A percentile compares a stretch with the other conserved stretches of the same genome.
Conservation (phyloP, 768 basidiomycete species). For the Collybia sp. region DNA sequence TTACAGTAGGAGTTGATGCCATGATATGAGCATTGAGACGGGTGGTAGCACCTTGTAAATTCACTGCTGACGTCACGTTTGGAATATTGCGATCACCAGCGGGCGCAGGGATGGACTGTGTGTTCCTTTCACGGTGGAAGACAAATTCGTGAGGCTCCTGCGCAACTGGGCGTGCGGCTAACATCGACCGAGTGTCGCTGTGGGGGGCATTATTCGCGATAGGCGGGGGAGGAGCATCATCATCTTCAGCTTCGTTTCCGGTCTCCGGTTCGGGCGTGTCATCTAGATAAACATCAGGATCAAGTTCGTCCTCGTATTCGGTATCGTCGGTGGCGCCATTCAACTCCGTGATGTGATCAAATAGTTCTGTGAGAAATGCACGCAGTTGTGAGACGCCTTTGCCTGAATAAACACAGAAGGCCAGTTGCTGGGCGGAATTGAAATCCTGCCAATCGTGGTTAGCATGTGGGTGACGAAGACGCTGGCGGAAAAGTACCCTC, state of each 20-base stretch:
- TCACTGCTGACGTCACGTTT: constrained; percentile 21
- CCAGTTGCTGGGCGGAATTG: constrained; percentile 79
- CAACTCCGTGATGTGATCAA: constrained; percentile 71
- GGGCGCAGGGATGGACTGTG: constrained; percentile 18
- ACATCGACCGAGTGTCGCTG: constrained; percentile 13
- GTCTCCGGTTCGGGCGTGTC: constrained; percentile 38
- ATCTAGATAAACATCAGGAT: constrained; percentile 45
- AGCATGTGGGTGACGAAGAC: constrained; percentile 4
- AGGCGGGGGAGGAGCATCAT: constrained; percentile 25
- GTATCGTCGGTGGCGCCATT: constrained; percentile 67
- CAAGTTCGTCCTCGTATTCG: constrained; percentile 59
- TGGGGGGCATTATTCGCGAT: constrained; percentile 19
- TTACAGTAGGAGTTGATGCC: constrained; percentile 22
- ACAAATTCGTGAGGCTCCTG: constrained; percentile 26
- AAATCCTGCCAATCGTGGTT: constrained; percentile 62
- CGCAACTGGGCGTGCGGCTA: constrained; percentile 1
- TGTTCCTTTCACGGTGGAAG: constrained; percentile 26
- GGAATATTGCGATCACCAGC: constrained; percentile 7
- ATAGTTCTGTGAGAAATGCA: constrained; percentile 70
- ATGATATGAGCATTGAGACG: constrained; percentile 32
- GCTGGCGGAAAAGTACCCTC: constrained; percentile 44
- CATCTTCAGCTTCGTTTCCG: constrained; percentile 24
- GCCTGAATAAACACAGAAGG: constrained; percentile 97
- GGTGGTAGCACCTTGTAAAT: constrained; percentile 27
- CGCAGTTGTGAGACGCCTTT: constrained; percentile 84